phyloP scores from a whole-genome alignment of 805 yeast species.

The Ogataea methanolica region DNA sequence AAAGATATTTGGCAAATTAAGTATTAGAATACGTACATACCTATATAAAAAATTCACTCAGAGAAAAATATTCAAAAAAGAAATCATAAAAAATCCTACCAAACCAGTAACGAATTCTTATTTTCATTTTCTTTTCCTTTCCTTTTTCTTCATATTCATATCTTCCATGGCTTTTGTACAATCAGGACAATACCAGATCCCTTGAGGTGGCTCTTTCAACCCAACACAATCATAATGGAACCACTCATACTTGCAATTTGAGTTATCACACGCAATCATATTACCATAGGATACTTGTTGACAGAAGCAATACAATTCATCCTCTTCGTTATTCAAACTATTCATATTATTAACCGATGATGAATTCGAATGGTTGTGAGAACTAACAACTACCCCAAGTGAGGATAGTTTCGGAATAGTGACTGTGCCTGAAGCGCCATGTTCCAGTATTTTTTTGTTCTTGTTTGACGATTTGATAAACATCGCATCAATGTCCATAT shows the following conservation, averaged over 20 bases:
- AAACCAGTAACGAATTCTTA: neutral
- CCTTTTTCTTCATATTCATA: constrained; percentile 21
- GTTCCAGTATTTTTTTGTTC: constrained; percentile 14
- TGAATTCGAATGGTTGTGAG: constrained; percentile 3
- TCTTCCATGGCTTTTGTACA: constrained; percentile 43
- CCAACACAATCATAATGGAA: constrained; percentile 81
- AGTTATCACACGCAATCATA: constrained; percentile 61
- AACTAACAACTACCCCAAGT: constrained; percentile 2
- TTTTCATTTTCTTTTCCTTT: constrained; percentile 18
- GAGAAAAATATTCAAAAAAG: neutral
- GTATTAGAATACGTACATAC: neutral
- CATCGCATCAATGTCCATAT: constrained; percentile 15
- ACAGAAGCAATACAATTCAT: constrained; percentile 81
- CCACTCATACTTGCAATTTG: constrained; percentile 58
- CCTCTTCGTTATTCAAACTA: constrained; percentile 51
- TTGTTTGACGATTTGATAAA: constrained; percentile 7
- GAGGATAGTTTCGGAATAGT: constrained; percentile 17
- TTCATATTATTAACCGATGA: constrained; percentile 11
- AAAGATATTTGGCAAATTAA: constrained; percentile 43
- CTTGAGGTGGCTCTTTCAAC: constrained; percentile 86
- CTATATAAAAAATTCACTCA: neutral
- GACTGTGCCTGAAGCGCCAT: constrained; percentile 26
- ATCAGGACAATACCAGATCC: constrained; percentile 95
- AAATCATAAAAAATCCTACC: neutral
- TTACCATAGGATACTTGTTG: constrained; percentile 83